Percentiles rank a stretch among this genome's conserved stretches.
Evolutionary conservation across 2,329 filamentous ascomycete genomes (phyloP).

Genomic region (Coniella vitis): DNA sequence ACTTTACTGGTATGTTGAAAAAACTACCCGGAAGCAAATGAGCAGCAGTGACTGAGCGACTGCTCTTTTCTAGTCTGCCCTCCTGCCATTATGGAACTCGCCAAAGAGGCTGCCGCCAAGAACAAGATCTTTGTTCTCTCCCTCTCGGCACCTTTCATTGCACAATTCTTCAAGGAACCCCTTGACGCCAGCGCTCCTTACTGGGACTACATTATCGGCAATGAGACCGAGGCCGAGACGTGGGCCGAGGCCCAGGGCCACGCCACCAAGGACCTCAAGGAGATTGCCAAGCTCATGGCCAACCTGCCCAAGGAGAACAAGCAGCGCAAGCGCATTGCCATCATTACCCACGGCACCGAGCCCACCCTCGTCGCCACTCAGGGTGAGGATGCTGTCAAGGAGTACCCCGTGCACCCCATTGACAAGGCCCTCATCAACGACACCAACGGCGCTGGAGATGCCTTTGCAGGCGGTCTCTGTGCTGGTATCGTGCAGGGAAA

Average conservation of each 20-base stretch:
- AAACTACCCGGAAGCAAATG: no score
- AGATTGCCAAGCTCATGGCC: constrained; percentile 80
- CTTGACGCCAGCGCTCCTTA: constrained; percentile 81
- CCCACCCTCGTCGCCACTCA: constrained; percentile 80
- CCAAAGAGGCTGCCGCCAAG: constrained; percentile 78
- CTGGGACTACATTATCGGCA: constrained; percentile 94
- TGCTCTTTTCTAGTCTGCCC: constrained; percentile 62
- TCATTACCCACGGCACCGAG: constrained; percentile 91
- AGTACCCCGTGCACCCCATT: constrained; percentile 78
- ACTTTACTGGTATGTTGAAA: constrained; percentile 71
- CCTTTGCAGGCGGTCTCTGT: constrained; percentile 89
- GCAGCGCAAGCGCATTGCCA: constrained; percentile 74
- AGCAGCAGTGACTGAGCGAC: neutral
- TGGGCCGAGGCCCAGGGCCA: constrained; percentile 80
- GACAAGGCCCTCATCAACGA: constrained; percentile 76
- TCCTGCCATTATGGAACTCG: constrained; percentile 81
- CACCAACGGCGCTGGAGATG: constrained; percentile 94
- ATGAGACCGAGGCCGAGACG: constrained; percentile 87
- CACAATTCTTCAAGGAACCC: constrained; percentile 95
- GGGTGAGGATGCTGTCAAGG: constrained; percentile 62
- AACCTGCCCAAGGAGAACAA: constrained; percentile 88
- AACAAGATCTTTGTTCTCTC: constrained; percentile 92
- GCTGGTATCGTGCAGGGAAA: constrained; percentile 85
- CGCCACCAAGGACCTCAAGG: constrained; percentile 67
- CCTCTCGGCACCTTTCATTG: constrained; percentile 91